Base-by-base conservation (phyloP, 106 monocot species). In the Dendrobium huoshanense region DNA sequence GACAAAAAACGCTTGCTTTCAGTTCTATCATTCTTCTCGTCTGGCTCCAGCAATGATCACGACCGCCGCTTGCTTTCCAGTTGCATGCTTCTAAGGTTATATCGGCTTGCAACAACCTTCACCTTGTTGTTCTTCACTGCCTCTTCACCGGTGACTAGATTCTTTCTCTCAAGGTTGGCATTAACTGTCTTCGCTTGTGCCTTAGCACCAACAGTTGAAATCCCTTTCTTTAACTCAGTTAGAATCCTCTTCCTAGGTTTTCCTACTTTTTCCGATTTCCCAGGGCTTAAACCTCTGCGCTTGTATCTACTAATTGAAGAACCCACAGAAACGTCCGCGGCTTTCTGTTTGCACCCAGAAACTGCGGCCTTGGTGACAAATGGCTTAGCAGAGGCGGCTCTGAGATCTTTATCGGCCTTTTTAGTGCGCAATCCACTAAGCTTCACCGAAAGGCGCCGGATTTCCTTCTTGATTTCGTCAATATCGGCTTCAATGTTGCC, bases 61-160 rank as follows among this genome's bases (percentile, higher is more conserved):
- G 93, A 89, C 42, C 95, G 77, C 48, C 86, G 77, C 81, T 89
- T 92, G 73, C 75, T 80, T 17, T 77, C 84, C 31, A 79, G 80
- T 7, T 83, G 77, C 17, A 82, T 81, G 54, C 80, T 68, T 0
- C 81, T 75, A 27, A 92, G 78, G 68, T 86, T 89, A 77, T 94
- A 98, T 1, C 94, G 88, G 83, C 94, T 94, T 4, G 92, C 72
- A 19, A 95, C 88, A 20, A 84, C 83, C 77, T 92, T 91, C 44
- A 24, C 73, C 83, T 85, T 90, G 4, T 24, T 5, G 41, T 61
- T 82, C 56, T 81, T 89, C 42, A 76, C 43, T 40, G 80, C 74
- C 80, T 78, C 82, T 44, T 84, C 89, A 3, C 20, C n/a, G 37
- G 72, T 40, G 7, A 29, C 25, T n/a, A 72, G 18, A 15, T 27